Percentiles rank a stretch among this genome's conserved stretches.
Evolutionary conservation across 2,329 filamentous ascomycete genomes (phyloP).

Genomic region (Ophiostoma australiae): DNA sequence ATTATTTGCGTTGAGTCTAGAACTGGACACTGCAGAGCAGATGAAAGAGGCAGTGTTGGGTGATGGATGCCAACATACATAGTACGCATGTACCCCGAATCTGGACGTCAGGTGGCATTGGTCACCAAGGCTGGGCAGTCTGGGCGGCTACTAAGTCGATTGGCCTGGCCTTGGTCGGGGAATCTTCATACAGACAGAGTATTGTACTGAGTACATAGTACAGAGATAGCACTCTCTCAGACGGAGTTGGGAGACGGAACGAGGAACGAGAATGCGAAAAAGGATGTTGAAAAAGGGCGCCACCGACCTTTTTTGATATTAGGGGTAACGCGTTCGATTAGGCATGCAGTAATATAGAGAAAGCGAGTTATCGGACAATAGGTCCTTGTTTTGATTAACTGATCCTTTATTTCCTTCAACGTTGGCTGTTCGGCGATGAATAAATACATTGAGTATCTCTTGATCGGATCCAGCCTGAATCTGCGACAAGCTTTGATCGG

Average conservation of each 20-base stretch:
- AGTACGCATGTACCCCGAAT: neutral
- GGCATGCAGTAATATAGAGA: neutral
- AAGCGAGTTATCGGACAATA: neutral
- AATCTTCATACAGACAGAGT: too few relatives aligned
- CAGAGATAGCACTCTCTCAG: neutral
- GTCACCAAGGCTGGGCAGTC: constrained; percentile 17
- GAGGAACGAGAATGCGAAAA: constrained; percentile 3
- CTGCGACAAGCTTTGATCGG: neutral
- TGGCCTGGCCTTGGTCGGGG: too few relatives aligned
- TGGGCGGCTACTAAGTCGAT: neutral
- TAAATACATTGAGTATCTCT: too few relatives aligned
- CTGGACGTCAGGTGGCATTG: neutral
- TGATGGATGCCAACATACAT: neutral
- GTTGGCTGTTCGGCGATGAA: neutral
- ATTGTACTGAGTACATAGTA: too few relatives aligned
- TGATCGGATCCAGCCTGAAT: neutral
- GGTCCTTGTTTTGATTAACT: neutral
- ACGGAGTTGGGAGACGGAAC: neutral
- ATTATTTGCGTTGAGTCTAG: neutral
- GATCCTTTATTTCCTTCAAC: neutral
- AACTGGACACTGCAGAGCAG: neutral
- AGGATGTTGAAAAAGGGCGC: neutral
- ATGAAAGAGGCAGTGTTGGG: neutral
- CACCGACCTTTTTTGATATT: neutral
- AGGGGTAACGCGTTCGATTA: neutral